Percentiles rank a stretch among this genome's conserved stretches.
These are phyloP conservation scores for Trametes meyenii DNA, from an alignment of 768 basidiomycete species.

Conservation along the genomic window DNA sequence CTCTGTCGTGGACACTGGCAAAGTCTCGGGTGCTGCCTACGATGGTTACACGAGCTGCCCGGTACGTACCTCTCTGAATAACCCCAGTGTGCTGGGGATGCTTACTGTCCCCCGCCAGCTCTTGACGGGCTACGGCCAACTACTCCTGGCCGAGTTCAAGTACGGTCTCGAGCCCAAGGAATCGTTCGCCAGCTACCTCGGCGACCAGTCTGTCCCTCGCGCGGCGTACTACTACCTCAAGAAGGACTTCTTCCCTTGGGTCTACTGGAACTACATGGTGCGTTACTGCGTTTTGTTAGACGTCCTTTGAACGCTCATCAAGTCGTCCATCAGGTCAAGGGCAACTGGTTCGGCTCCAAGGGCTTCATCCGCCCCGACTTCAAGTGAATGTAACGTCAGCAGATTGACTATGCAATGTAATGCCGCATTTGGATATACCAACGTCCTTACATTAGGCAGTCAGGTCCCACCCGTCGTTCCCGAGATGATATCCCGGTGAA, in stretches of 20 bases:
- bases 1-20: slow-evolving; percentile 72
- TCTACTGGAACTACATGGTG: slow-evolving; percentile 80
- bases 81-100: background rate
- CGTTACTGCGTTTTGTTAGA: slow-evolving; percentile 9
- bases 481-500: too few species aligned
- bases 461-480: too few species aligned
- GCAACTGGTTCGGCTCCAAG: slow-evolving; percentile 51
- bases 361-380: slow-evolving; percentile 46
- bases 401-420: background rate
- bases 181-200: slow-evolving; percentile 67
- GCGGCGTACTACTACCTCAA: slow-evolving; percentile 87
- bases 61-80: slow-evolving; percentile 45
- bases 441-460: too few species aligned
- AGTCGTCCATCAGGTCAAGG: slow-evolving; percentile 35
- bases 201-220: slow-evolving; percentile 76
- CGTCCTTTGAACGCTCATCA: background rate
- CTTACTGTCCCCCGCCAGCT: slow-evolving; percentile 46
- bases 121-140: slow-evolving; percentile 77
- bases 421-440: background rate
- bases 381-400: slow-evolving; percentile 9
- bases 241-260: slow-evolving; percentile 77
- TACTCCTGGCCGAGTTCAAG: slow-evolving; percentile 92
- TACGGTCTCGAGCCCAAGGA: slow-evolving; percentile 90
- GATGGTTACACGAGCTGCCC: slow-evolving; percentile 91
- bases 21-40: slow-evolving; percentile 69